Evolutionary conservation across 2,329 filamentous ascomycete species (phyloP).

Genomic region (Thelonectria rubi): DNA sequence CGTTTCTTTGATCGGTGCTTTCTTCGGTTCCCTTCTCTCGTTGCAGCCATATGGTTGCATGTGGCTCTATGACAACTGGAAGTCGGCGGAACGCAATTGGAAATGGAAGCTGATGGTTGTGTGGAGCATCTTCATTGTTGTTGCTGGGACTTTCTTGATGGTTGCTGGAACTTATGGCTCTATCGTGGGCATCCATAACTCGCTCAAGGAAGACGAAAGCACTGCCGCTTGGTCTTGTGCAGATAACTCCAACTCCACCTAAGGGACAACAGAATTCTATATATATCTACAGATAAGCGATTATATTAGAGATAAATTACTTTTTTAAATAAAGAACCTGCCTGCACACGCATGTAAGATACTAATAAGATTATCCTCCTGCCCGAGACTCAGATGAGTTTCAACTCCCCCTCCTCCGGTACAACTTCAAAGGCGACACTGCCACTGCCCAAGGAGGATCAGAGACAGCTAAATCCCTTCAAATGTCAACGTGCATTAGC

Average conservation of each 20-base stretch:
- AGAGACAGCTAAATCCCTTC: no score
- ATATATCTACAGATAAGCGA: no score
- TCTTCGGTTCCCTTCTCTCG: not conserved
- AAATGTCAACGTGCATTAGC: no score
- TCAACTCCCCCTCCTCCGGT: no score
- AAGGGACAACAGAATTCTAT: not conserved
- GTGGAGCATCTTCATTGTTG: not conserved
- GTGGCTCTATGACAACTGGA: slow-evolving; percentile 5
- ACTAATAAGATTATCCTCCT: no score
- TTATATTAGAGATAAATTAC: no score
- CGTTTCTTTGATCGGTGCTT: not conserved
- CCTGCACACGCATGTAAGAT: no score
- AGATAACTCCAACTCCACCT: not conserved
- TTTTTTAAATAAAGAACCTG: no score
- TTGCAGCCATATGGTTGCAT: not conserved
- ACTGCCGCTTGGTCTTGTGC: not conserved
- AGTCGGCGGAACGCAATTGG: not conserved
- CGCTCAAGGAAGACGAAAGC: not conserved
- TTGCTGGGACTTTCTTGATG: not conserved
- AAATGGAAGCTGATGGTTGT: not conserved
- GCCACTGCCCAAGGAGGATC: no score
- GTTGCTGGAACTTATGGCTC: slow-evolving; percentile 1
- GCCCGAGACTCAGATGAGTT: no score
- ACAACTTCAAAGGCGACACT: no score
- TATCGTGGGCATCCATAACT: not conserved